phyloP scores from a whole-genome alignment of 2,329 filamentous ascomycete species.

The Daldinia sp. region DNA sequence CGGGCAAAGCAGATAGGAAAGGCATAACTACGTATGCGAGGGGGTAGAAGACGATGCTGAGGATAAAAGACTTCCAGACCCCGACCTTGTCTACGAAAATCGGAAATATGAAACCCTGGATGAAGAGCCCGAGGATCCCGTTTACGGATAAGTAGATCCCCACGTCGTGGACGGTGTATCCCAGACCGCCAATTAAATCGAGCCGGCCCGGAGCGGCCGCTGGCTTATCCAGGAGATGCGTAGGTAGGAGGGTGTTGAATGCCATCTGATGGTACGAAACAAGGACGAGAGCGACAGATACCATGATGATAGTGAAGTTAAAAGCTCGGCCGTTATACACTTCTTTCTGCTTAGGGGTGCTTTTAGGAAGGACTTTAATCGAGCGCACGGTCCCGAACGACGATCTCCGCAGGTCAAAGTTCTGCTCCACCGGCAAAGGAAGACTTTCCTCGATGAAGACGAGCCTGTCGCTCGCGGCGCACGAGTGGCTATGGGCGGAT shows the following conservation, averaged over 20 bases:
- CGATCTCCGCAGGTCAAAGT: constrained; percentile 53
- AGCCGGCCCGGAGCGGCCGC: constrained; percentile 47
- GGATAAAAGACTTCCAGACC: constrained; percentile 74
- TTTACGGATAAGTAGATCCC: constrained; percentile 77
- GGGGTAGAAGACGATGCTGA: constrained; percentile 75
- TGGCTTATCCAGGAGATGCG: constrained; percentile 57
- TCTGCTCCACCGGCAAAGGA: constrained; percentile 52
- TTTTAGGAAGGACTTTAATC: constrained; percentile 52
- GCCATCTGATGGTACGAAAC: constrained; percentile 62
- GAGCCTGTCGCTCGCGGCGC: constrained; percentile 45
- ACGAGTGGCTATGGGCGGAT: constrained; percentile 32
- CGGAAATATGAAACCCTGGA: constrained; percentile 79
- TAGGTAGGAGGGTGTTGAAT: constrained; percentile 57
- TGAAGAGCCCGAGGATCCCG: constrained; percentile 76
- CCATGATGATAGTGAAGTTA: constrained; percentile 58
- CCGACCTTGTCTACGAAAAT: constrained; percentile 72
- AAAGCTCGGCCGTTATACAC: constrained; percentile 50
- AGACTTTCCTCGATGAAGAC: constrained; percentile 54
- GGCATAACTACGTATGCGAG: constrained; percentile 76
- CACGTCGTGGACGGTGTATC: constrained; percentile 73
- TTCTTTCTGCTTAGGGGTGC: constrained; percentile 20
- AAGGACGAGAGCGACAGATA: constrained; percentile 56
- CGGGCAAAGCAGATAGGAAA: constrained; percentile 71
- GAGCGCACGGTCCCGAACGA: constrained; percentile 60
- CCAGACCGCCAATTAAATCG: constrained; percentile 71